phyloP scores from a whole-genome alignment of 2,329 filamentous ascomycete species.

The Epichloe aotearoae region DNA sequence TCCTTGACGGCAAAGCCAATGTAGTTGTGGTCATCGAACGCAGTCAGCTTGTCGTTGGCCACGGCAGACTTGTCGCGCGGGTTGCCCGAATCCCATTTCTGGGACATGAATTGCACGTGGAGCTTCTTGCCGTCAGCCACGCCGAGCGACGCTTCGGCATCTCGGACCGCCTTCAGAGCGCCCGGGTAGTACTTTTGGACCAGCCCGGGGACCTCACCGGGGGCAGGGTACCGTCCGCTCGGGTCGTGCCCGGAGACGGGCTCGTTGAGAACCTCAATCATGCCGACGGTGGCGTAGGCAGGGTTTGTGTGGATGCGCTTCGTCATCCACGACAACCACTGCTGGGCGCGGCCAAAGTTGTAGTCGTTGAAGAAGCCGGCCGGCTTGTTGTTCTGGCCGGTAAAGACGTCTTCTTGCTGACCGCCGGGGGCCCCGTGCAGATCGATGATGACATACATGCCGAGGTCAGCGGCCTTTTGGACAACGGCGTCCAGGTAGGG shows the following conservation, averaged over 20 bases:
- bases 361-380: constrained; percentile 42
- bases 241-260: constrained; percentile 14
- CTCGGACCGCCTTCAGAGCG: constrained; percentile 12
- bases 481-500: constrained; percentile 19
- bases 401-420: constrained; percentile 30
- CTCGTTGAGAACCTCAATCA: constrained; percentile 43
- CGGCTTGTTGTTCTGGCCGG: constrained; percentile 21
- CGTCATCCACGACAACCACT: constrained; percentile 43
- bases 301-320: constrained; percentile 34
- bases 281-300: constrained; percentile 42
- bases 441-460: constrained; percentile 19
- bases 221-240: constrained; percentile 11
- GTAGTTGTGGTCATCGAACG: constrained; percentile 46
- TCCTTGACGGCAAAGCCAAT: constrained; percentile 7
- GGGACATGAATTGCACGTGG: constrained; percentile 37
- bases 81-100: constrained; percentile 37
- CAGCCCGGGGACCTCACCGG: constrained; percentile 11
- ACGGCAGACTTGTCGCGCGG: constrained; percentile 8
- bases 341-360: constrained; percentile 40
- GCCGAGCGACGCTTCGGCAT: constrained; percentile 10
- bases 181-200: constrained; percentile 11
- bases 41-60: constrained; percentile 27
- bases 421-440: constrained; percentile 36
- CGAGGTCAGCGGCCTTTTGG: constrained; percentile 18
- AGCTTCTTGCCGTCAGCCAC: constrained; percentile 10